phyloP scores from a whole-genome alignment of 2,329 filamentous ascomycete species.

The Pseudogymnoascus sp. region DNA sequence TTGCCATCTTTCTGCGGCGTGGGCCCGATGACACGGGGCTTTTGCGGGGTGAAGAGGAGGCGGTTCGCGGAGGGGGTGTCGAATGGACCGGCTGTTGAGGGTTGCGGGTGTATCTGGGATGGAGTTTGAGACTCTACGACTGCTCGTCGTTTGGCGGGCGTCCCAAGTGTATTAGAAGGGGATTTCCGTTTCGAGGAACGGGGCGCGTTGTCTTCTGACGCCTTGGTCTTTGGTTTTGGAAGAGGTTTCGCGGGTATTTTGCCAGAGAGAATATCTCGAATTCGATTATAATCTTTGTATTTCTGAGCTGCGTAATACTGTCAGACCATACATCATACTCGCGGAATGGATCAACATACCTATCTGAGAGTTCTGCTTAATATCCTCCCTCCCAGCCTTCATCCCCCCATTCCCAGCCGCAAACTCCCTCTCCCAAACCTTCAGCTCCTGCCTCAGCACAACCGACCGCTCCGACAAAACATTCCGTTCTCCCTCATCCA shows the following conservation, averaged over 20 bases:
- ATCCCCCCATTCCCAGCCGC: slow-evolving; percentile 51
- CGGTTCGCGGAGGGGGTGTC: slow-evolving; percentile 49
- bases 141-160: slow-evolving; percentile 45
- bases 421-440: slow-evolving; percentile 67
- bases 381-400: slow-evolving; percentile 66
- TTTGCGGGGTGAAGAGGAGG: slow-evolving; percentile 51
- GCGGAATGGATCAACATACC: slow-evolving; percentile 40
- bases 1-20: slow-evolving; percentile 74
- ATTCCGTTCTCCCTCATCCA: slow-evolving; percentile 9
- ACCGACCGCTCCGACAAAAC: slow-evolving; percentile 31
- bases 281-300: slow-evolving; percentile 67
- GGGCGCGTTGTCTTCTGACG: slow-evolving; percentile 27
- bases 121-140: slow-evolving; percentile 37
- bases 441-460: slow-evolving; percentile 59
- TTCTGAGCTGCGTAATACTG: slow-evolving; percentile 49
- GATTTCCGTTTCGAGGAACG: slow-evolving; percentile 19
- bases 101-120: slow-evolving; percentile 31
- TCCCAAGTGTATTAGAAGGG: slow-evolving; percentile 25
- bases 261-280: slow-evolving; percentile 51
- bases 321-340: not conserved
- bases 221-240: slow-evolving; percentile 27
- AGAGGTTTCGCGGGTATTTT: slow-evolving; percentile 36
- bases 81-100: slow-evolving; percentile 37
- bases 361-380: slow-evolving; percentile 64
- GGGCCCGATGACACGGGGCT: slow-evolving; percentile 59